Evolutionary conservation across 495 filamentous ascomycete species (phyloP).

Genomic region (Podospora conica): DNA sequence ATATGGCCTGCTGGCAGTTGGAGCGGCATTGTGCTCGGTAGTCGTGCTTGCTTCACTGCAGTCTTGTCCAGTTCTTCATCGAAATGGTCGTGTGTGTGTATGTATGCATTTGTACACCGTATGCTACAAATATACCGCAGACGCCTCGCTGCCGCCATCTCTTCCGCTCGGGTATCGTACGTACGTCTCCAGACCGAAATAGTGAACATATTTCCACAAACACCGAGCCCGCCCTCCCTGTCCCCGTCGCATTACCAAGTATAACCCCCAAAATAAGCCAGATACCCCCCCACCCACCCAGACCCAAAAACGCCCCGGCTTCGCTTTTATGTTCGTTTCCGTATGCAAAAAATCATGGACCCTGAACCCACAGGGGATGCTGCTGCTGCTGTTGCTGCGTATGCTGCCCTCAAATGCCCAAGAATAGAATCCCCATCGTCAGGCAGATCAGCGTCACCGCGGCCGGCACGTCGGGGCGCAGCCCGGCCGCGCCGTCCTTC

Average conservation of each 20-base stretch:
- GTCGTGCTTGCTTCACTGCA: neutral
- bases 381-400: neutral
- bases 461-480: conserved; percentile 5
- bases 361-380: neutral
- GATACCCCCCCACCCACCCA: neutral
- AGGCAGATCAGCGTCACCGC: conserved; percentile 10
- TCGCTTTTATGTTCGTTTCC: neutral
- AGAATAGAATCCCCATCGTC: conserved; percentile 21
- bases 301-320: neutral
- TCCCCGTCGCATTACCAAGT: neutral
- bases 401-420: conserved; percentile 13
- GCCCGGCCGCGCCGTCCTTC: conserved; percentile 5
- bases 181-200: neutral
- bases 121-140: neutral
- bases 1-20: no score
- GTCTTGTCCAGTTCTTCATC: neutral
- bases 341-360: neutral
- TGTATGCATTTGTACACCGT: neutral
- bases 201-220: neutral
- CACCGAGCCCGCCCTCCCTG: neutral
- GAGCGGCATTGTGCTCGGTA: neutral
- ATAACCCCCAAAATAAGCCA: neutral
- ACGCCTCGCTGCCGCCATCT: neutral
- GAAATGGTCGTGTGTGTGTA: neutral
- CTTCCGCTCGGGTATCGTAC: neutral